Base-by-base conservation (phyloP, 495 filamentous ascomycete genomes). In the Aspergillus campestris region DNA sequence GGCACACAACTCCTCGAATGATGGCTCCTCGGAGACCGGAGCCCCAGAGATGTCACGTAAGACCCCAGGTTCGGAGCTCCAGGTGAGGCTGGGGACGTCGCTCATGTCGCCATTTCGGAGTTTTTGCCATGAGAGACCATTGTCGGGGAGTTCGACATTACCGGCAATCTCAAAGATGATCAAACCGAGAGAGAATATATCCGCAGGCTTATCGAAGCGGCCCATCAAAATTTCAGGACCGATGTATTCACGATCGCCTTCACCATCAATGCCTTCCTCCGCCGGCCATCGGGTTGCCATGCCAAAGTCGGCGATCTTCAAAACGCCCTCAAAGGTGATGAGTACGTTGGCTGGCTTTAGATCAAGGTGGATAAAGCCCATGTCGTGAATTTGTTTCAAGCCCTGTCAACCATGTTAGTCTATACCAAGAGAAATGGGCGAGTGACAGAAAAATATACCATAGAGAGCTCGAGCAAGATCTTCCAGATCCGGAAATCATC, bases 401-500 rank as follows among this genome's bases (percentile, higher is more conserved):
- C 94, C 92, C 86, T 94, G 55, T 35, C 7, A 7, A 41, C 51
- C 38, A 44, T 41, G 50, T 77, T 63, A 79, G 66, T 45, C 59
- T 35, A 28, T 24, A 10, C 40, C 15, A 10, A 11, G 12, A 36
- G 48, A 38, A 50, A 24, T 5, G 24, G 35, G 15, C 36, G 24
- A 33, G 4, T n/a, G 9, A 45, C 32, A 31, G 14, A 36, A 34
- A 3, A 32, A 12, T 48, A 33, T 75, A 91, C 87, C 71, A 82
- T 68, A 51, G 81, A 73, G 32, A 92, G 52, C 57, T 98, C 92
- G 7, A 94, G 73, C 49, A 95, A 67, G 34, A 97, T 89, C 65
- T 98, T 98, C 92, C 92, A 98, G 55, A 97, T 94, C 24, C 92
- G 75, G 61, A 97, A 98, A 59, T 97, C 92, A 69, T 98, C 92